phyloP scores from a whole-genome alignment of 1,284 basidiomycete genomes.

The Phellopilus nigrolimitatus region DNA sequence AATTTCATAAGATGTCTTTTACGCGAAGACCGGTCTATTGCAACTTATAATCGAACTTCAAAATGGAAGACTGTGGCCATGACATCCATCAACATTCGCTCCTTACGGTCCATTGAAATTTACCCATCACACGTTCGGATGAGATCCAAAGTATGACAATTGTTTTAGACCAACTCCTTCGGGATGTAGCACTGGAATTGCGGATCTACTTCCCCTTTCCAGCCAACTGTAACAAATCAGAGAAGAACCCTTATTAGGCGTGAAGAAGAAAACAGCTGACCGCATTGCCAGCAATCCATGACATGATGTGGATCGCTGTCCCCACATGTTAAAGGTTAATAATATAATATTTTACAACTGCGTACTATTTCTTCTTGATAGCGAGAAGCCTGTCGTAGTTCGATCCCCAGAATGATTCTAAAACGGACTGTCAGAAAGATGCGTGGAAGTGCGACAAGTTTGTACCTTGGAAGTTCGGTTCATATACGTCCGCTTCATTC shows the following conservation, averaged over 20 bases:
- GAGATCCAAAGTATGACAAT: background rate
- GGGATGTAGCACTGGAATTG: background rate
- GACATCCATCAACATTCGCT: background rate
- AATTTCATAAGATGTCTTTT: background rate
- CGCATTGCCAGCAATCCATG: slow-evolving; percentile 12
- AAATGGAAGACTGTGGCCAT: background rate
- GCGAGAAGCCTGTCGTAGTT: slow-evolving; percentile 3
- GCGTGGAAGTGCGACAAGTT: background rate
- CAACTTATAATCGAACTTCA: background rate
- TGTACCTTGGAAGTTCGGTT: slow-evolving; percentile 1
- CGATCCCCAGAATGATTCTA: slow-evolving; percentile 5
- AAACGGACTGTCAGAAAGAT: too few species aligned
- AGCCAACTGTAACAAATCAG: background rate
- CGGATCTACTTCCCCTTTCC: background rate
- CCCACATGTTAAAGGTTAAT: background rate
- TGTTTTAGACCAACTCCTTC: background rate
- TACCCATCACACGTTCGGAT: too few species aligned
- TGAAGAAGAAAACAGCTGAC: background rate
- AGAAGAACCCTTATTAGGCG: background rate
- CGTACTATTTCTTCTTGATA: slow-evolving; percentile 9
- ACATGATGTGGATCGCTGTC: slow-evolving; percentile 2
- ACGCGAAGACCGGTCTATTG: background rate
- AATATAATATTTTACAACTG: background rate
- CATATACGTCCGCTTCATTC: slow-evolving; percentile 11
- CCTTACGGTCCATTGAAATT: background rate